A percentile compares a stretch with the other conserved stretches of the same genome.
Conservation (phyloP, 495 filamentous ascomycete genomes). For the Penicillium mononematosum region DNA sequence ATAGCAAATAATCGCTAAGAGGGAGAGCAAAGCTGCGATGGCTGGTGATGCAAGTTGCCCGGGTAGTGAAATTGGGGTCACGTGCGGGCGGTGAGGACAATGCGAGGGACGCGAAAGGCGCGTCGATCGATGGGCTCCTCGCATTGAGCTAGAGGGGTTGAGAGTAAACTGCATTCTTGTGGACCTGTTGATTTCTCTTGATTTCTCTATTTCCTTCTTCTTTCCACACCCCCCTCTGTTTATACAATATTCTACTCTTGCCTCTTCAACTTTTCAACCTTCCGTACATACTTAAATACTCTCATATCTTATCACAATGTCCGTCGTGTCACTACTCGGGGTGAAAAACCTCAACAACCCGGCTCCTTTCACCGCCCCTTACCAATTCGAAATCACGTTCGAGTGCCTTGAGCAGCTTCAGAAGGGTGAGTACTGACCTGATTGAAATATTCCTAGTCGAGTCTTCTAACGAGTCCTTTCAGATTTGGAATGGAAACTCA, state of each 20-base stretch:
- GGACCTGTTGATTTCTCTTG: conserved; percentile 26
- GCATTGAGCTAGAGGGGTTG: conserved; percentile 21
- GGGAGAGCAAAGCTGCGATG: not conserved
- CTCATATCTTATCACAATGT: conserved; percentile 62
- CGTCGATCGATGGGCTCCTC: conserved; percentile 27
- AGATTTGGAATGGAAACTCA: conserved; percentile 99
- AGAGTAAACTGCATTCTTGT: conserved; percentile 26
- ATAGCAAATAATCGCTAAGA: not conserved
- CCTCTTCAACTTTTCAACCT: conserved; percentile 10
- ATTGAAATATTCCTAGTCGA: not conserved
- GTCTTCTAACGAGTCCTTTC: conserved; percentile 10
- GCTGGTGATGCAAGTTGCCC: conserved; percentile 10
- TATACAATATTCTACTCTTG: conserved; percentile 65
- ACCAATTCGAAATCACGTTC: conserved; percentile 97
- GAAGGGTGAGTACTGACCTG: conserved; percentile 63
- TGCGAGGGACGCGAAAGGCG: conserved; percentile 34
- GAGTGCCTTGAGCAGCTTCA: conserved; percentile 91
- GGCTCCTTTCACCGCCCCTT: conserved; percentile 80
- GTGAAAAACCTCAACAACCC: conserved; percentile 97
- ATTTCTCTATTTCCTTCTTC: conserved; percentile 15
- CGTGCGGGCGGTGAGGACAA: conserved; percentile 29
- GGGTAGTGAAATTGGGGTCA: conserved; percentile 16
- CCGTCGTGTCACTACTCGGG: conserved; percentile 91
- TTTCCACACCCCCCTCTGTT: conserved; percentile 60
- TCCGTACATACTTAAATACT: conserved; percentile 26